These are phyloP conservation scores for Yarrowia galli DNA, from an alignment of 1,139 yeast species.

Conservation along the genomic window DNA sequence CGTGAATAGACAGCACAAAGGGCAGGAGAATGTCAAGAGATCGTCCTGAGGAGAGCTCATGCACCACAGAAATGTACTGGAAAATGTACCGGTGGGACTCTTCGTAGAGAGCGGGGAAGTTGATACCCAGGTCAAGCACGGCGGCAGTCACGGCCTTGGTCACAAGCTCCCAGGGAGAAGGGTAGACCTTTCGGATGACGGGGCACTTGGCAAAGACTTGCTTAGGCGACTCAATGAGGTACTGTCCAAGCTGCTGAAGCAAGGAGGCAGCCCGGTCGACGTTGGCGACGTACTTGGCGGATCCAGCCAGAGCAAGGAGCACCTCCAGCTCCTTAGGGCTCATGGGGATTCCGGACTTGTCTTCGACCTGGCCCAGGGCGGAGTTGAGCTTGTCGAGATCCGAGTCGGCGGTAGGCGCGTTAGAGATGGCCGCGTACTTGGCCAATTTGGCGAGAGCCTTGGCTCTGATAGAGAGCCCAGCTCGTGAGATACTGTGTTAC, in stretches of 20 bases:
- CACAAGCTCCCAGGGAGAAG: slow-evolving; percentile 57
- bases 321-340: slow-evolving; percentile 70
- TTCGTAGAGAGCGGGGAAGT: slow-evolving; percentile 22
- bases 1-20: slow-evolving; percentile 52
- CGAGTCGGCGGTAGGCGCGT: slow-evolving; percentile 41
- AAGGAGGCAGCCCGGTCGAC: slow-evolving; percentile 60
- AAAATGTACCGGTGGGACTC: slow-evolving; percentile 32
- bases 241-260: slow-evolving; percentile 61
- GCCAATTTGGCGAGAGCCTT: slow-evolving; percentile 65
- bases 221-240: slow-evolving; percentile 64
- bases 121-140: slow-evolving; percentile 48
- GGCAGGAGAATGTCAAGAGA: slow-evolving; percentile 52
- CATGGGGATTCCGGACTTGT: slow-evolving; percentile 45
- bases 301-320: slow-evolving; percentile 67
- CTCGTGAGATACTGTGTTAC: slow-evolving; percentile 46
- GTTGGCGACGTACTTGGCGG: slow-evolving; percentile 57
- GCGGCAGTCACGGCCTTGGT: slow-evolving; percentile 54
- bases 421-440: slow-evolving; percentile 49
- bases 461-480: slow-evolving; percentile 56
- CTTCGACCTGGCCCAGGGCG: slow-evolving; percentile 42
- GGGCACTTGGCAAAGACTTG: slow-evolving; percentile 61
- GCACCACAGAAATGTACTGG: neutral
- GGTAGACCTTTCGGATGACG: slow-evolving; percentile 54
- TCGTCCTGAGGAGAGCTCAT: slow-evolving; percentile 47
- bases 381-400: slow-evolving; percentile 44